A percentile compares a stretch with the other conserved stretches of the same genome.
Conservation (phyloP, 2,329 filamentous ascomycete genomes). For the Uncinocarpus reesii region DNA sequence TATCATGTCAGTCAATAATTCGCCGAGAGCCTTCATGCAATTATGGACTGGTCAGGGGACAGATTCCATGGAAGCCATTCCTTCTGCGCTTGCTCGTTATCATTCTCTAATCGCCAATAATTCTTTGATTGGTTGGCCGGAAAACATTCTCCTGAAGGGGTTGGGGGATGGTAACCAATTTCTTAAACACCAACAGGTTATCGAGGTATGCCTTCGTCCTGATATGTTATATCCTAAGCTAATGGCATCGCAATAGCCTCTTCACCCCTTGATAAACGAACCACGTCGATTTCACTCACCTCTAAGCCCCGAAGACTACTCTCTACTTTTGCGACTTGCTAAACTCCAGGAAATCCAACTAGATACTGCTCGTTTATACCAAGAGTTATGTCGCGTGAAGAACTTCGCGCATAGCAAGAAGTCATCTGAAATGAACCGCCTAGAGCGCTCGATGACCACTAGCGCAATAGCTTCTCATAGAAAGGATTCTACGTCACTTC, state of each 20-base stretch:
- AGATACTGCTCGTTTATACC: slow-evolving; percentile 28
- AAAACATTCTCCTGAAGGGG: slow-evolving; percentile 16
- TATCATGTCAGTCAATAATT: slow-evolving; percentile 26
- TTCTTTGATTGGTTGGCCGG: slow-evolving; percentile 15
- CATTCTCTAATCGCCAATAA: slow-evolving; percentile 24
- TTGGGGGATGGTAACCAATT: slow-evolving; percentile 4
- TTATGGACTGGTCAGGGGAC: slow-evolving; percentile 5
- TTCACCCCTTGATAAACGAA: slow-evolving; percentile 35
- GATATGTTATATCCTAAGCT: slow-evolving; percentile 6
- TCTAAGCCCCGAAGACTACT: slow-evolving; percentile 17
- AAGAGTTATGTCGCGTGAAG: slow-evolving; percentile 26
- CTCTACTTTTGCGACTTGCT: slow-evolving; percentile 23
- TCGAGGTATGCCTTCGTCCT: slow-evolving; percentile 15
- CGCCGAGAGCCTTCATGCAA: slow-evolving; percentile 20
- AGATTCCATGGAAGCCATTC: slow-evolving; percentile 4
- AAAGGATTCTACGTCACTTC: slow-evolving; percentile 35
- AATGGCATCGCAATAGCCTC: slow-evolving; percentile 23
- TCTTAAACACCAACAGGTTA: neutral
- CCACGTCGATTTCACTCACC: slow-evolving; percentile 25
- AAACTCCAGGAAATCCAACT: slow-evolving; percentile 32
- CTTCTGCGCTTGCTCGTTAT: slow-evolving; percentile 25
- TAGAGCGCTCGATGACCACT: slow-evolving; percentile 36
- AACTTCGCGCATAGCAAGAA: slow-evolving; percentile 28
- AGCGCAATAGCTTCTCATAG: slow-evolving; percentile 31
- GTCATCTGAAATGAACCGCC: slow-evolving; percentile 34